These are phyloP conservation scores for Plasmodium knowlesi DNA, from an alignment of 169 alveolate species.

Conservation along the genomic window DNA sequence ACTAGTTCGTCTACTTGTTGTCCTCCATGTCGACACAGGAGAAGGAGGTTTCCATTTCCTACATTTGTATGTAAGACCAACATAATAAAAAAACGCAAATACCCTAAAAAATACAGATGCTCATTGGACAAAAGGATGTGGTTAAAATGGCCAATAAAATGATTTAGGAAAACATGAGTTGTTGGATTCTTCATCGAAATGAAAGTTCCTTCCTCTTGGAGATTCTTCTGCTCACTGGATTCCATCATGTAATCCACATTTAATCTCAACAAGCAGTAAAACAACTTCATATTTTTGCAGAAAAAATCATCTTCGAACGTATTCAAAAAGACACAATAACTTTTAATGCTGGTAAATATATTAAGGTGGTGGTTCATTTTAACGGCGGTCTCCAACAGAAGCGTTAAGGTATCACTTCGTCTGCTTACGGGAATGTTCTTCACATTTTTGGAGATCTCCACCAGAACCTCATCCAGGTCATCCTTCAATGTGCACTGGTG, in stretches of 20 bases:
- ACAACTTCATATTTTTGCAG: background rate
- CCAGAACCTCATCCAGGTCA: conserved; percentile 8
- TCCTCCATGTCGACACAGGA: background rate
- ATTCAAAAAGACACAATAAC: conserved; percentile 7
- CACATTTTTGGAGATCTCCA: conserved; percentile 31
- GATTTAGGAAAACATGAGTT: background rate
- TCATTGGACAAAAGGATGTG: background rate
- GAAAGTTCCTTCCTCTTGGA: background rate
- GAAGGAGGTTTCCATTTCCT: background rate
- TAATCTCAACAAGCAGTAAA: conserved; percentile 1
- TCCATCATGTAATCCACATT: background rate
- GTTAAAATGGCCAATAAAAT: conserved; percentile 13
- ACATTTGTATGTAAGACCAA: background rate
- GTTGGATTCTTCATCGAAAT: background rate
- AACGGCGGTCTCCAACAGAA: background rate
- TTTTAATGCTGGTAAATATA: background rate
- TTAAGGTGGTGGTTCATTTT: conserved; percentile 1
- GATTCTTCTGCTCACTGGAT: background rate
- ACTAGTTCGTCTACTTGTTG: background rate
- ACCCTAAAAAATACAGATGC: conserved; percentile 22
- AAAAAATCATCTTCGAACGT: conserved; percentile 47
- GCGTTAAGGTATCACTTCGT: conserved; percentile 9
- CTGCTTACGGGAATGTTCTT: conserved; percentile 51
- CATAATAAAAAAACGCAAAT: conserved; percentile 21
- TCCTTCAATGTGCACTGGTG: background rate